Conservation (phyloP, 805 yeast species). For the Saccharomycopsis guyanensis region DNA sequence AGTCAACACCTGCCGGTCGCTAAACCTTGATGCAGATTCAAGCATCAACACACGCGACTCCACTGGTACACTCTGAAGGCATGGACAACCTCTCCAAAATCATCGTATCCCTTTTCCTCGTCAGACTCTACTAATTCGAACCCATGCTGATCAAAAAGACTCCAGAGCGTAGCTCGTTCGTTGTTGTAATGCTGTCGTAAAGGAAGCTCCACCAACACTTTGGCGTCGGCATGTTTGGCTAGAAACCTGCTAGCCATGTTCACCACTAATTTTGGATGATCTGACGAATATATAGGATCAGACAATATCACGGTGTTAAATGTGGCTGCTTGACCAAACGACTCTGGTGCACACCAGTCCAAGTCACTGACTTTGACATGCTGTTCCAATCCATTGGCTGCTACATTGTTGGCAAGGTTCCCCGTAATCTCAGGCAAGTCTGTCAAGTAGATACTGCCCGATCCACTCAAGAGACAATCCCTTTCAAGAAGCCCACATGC, state of each 20-base stretch:
- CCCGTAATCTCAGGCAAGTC: conserved; percentile 74
- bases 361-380: conserved; percentile 39
- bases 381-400: conserved; percentile 36
- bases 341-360: conserved; percentile 71
- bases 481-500: conserved; percentile 48
- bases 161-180: conserved; percentile 59
- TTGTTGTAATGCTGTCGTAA: conserved; percentile 55
- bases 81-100: conserved; percentile 52
- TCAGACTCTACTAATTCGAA: conserved; percentile 32
- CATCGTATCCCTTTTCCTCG: conserved; percentile 67
- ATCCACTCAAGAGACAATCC: background rate
- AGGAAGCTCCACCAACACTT: conserved; percentile 70
- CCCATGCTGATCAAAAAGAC: conserved; percentile 33
- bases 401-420: conserved; percentile 55
- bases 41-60: background rate
- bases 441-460: conserved; percentile 42
- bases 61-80: background rate
- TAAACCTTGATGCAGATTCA: too few relatives aligned
- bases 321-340: conserved; percentile 25
- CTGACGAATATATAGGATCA: conserved; percentile 81
- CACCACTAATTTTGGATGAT: conserved; percentile 71
- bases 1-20: background rate
- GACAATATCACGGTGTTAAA: conserved; percentile 65
- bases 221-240: conserved; percentile 29
- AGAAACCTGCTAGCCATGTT: conserved; percentile 45